These are phyloP conservation scores for Wickerhamiella domercqiae DNA, from an alignment of 805 yeast genomes.

Conservation along the genomic window DNA sequence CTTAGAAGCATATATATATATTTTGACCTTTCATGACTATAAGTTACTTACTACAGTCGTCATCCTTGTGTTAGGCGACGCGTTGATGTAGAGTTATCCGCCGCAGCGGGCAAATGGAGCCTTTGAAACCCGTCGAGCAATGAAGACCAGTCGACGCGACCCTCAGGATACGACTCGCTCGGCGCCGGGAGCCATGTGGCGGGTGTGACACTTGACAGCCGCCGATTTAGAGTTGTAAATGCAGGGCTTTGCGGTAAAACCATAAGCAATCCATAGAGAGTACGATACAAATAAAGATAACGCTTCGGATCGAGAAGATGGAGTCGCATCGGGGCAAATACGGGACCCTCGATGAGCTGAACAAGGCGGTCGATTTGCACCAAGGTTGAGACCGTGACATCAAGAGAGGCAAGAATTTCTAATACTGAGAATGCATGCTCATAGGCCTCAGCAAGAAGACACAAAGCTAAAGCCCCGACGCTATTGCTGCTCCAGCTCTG, in stretches of 20 bases:
- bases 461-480: slow-evolving; percentile 72
- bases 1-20: not conserved
- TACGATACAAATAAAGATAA: slow-evolving; percentile 67
- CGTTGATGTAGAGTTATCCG: no score
- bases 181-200: slow-evolving; percentile 24
- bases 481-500: slow-evolving; percentile 87
- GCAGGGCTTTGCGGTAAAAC: slow-evolving; percentile 87
- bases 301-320: slow-evolving; percentile 80
- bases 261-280: slow-evolving; percentile 86
- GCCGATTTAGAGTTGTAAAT: slow-evolving; percentile 60
- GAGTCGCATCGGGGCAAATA: slow-evolving; percentile 69
- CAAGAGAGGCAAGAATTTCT: slow-evolving; percentile 66
- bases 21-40: not conserved
- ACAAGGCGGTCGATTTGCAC: slow-evolving; percentile 82
- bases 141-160: slow-evolving; percentile 26
- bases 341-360: slow-evolving; percentile 83
- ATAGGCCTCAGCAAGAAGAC: slow-evolving; percentile 75
- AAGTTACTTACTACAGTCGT: no score
- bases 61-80: no score
- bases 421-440: slow-evolving; percentile 75
- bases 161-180: slow-evolving; percentile 3
- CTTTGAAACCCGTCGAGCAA: slow-evolving; percentile 34
- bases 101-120: no score
- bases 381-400: slow-evolving; percentile 59
- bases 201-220: slow-evolving; percentile 44